Evolutionary conservation across 2,329 filamentous ascomycete genomes (phyloP), one percentile per base, ranked within the genome.

Genomic region (Fonsecaea monophora): DNA sequence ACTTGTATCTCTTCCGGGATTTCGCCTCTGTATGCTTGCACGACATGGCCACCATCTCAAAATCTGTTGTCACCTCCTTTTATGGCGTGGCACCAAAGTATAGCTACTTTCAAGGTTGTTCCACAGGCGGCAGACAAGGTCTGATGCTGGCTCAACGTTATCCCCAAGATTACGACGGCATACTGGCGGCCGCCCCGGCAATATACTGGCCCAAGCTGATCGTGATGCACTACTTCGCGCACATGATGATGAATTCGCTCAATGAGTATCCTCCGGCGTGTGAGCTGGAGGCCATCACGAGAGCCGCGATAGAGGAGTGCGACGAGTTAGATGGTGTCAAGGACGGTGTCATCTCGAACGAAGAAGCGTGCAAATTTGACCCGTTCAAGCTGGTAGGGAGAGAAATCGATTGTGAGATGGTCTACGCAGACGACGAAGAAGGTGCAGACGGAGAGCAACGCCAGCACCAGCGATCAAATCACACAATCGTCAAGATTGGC

Each of bases 111-210:
- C 72, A 83, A 2, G 87, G 87, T 7, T 89, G 87, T 72, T 88
- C 85, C 0, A 83, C 85, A 0, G 87, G 87, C 6, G 86, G 87
- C 0, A 79, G 86, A 0, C 85, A 89, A 77, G 87, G 85, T 3
- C 77, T 86, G 38, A 84, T 84, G 61, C 81, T 82, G 6, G 82
- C 6, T 45, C 73, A 53, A 50, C 54, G 66, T 6, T 71, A 74
- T 42, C 74, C 75, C 0, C 48, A 37, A 1, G 61, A 68, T 10
- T 76, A 71, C 34, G 72, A 75, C 50, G 75, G 75, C 3, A 73
- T 76, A 48, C 50, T 75, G 2, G 73, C 73, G 15, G 68, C 50
- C 10, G 66, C 73, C 1, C 73, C 74, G 77, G 1, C 73, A 37
- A 69, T 62, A 25, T 40, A 67, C 35, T 69, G 60, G 63, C 10